Evolutionary conservation across 108 stramenopile species (phyloP).

Genomic region (Cyclotella distinguenda): DNA sequence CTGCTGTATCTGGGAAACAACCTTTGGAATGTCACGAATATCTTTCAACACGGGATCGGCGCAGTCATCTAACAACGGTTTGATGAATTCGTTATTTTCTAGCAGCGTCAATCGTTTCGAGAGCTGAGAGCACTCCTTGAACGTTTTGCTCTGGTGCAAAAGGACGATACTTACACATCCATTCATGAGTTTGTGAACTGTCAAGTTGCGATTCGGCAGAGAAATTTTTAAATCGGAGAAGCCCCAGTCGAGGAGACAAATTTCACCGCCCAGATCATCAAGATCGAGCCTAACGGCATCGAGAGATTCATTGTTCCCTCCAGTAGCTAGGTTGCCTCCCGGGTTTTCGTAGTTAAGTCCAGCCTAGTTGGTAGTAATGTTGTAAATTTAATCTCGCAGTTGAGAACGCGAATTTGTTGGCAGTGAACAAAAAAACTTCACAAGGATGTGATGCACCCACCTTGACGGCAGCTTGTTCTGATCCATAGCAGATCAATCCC

Average conservation of each 20-base stretch:
- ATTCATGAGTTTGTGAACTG: slow-evolving; percentile 41
- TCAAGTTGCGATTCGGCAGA: slow-evolving; percentile 37
- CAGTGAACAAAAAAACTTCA: neutral
- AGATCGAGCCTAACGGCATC: slow-evolving; percentile 47
- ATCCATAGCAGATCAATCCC: slow-evolving; percentile 76
- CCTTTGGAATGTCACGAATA: slow-evolving; percentile 44
- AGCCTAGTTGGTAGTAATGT: too few species aligned
- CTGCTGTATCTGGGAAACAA: slow-evolving; percentile 40
- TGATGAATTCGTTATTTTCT: slow-evolving; percentile 52
- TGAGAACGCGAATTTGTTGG: neutral
- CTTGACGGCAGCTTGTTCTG: slow-evolving; percentile 85
- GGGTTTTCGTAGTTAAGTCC: slow-evolving; percentile 51
- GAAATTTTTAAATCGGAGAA: slow-evolving; percentile 37
- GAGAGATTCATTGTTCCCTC: slow-evolving; percentile 22
- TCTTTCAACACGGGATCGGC: slow-evolving; percentile 43
- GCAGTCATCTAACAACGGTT: slow-evolving; percentile 34
- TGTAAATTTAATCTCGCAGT: too few species aligned
- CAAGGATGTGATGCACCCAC: slow-evolving; percentile 20
- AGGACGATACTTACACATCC: slow-evolving; percentile 38
- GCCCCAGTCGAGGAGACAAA: slow-evolving; percentile 50
- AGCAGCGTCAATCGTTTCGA: slow-evolving; percentile 38
- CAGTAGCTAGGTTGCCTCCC: slow-evolving; percentile 24
- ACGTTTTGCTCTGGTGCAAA: slow-evolving; percentile 35
- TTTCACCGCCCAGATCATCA: slow-evolving; percentile 51
- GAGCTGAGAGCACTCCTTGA: slow-evolving; percentile 5